phyloP scores from a whole-genome alignment of 805 yeast species.

The Sungouiella thailandica region DNA sequence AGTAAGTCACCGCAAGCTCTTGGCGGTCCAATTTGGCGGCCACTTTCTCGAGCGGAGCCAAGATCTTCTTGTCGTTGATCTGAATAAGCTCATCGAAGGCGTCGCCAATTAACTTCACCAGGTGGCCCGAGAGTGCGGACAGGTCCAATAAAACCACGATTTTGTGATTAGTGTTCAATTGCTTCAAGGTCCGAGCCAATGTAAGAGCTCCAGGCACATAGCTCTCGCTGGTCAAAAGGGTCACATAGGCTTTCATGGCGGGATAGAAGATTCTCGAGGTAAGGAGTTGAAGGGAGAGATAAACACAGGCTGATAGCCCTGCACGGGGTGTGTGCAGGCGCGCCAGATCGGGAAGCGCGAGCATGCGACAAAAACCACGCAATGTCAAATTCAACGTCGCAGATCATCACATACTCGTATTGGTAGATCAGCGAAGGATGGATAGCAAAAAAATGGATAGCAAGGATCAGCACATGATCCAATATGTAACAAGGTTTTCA shows the following conservation, averaged over 20 bases:
- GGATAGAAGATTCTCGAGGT: background rate
- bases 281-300: background rate
- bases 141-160: slow-evolving; percentile 31
- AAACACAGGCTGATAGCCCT: too few relatives aligned
- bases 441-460: too few relatives aligned
- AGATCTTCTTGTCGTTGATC: slow-evolving; percentile 22
- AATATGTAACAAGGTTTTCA: too few relatives aligned
- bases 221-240: slow-evolving; percentile 28
- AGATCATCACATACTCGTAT: too few relatives aligned
- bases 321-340: too few relatives aligned
- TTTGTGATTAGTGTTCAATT: slow-evolving; percentile 6
- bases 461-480: too few relatives aligned
- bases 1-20: slow-evolving; percentile 14
- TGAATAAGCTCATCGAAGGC: slow-evolving; percentile 17
- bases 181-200: slow-evolving; percentile 32
- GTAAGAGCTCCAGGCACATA: slow-evolving; percentile 58
- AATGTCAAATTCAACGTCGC: too few relatives aligned
- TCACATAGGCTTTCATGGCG: slow-evolving; percentile 19
- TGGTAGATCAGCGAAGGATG: too few relatives aligned
- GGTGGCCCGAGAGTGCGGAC: slow-evolving; percentile 21
- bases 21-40: slow-evolving; percentile 28
- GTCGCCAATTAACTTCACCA: slow-evolving; percentile 20
- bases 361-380: too few relatives aligned
- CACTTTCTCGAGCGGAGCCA: slow-evolving; percentile 15
- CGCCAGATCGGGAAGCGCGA: too few relatives aligned